A percentile compares a stretch with the other conserved stretches of the same genome.
These are phyloP conservation scores for Boletus insuetus DNA, from an alignment of 768 basidiomycete species.

Conservation along the genomic window DNA sequence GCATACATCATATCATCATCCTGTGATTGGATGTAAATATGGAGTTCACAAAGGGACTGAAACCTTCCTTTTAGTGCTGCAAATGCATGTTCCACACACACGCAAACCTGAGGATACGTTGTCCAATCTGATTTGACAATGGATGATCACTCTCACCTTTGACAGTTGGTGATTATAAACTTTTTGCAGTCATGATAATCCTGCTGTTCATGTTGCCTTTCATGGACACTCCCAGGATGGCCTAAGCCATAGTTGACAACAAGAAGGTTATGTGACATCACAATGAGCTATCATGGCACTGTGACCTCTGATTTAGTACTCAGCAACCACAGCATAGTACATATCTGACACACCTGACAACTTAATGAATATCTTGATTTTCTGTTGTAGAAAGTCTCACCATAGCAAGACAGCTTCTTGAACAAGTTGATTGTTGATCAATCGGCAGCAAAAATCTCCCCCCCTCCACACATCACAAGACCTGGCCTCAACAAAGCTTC, in stretches of 20 bases:
- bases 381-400: too few species aligned
- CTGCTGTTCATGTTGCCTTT: background rate
- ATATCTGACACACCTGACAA: conserved; percentile 10
- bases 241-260: conserved; percentile 5
- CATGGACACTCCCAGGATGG: conserved; percentile 7
- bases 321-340: too few species aligned
- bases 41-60: conserved; percentile 3
- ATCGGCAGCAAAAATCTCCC: background rate
- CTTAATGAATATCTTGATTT: conserved; percentile 14
- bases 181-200: background rate
- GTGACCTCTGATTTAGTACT: too few species aligned
- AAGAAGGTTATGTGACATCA: conserved; percentile 8
- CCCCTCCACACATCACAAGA: background rate
- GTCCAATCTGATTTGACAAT: too few species aligned
- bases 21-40: background rate
- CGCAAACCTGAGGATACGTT: background rate
- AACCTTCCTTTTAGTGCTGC: conserved; percentile 5
- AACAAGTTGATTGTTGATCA: background rate
- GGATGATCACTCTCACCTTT: background rate
- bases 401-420: background rate
- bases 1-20: background rate
- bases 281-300: background rate
- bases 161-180: conserved; percentile 2
- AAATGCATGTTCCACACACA: conserved; percentile 8
- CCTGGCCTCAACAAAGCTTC: background rate